A percentile compares a stretch with the other conserved stretches of the same genome.
phyloP scores from a whole-genome alignment of 192 early-diverging fungal species.

The Coemansia sp. region DNA sequence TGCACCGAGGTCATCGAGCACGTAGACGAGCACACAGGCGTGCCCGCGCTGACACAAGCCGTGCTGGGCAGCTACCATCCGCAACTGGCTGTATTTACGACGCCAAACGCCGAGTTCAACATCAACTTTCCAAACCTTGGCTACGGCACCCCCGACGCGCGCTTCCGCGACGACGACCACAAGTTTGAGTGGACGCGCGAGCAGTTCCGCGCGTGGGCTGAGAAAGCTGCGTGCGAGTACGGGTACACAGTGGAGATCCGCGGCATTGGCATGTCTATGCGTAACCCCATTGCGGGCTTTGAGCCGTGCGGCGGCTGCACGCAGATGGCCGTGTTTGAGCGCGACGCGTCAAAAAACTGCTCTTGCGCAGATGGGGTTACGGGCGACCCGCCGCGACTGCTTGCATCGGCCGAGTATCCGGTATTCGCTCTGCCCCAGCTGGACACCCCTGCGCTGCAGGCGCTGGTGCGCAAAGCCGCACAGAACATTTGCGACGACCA shows the following conservation, averaged over 20 bases:
- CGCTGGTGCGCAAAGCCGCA: slow-evolving; percentile 30
- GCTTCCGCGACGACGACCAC: slow-evolving; percentile 82
- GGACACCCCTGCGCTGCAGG: slow-evolving; percentile 21
- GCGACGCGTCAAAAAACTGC: background rate
- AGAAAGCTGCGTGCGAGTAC: slow-evolving; percentile 53
- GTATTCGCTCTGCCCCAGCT: slow-evolving; percentile 44
- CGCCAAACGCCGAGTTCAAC: slow-evolving; percentile 92
- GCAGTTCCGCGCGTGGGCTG: slow-evolving; percentile 79
- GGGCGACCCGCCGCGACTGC: slow-evolving; percentile 17
- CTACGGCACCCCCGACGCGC: slow-evolving; percentile 63
- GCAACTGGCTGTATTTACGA: slow-evolving; percentile 66
- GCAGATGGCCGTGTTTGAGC: slow-evolving; percentile 72
- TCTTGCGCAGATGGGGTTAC: background rate
- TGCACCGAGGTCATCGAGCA: slow-evolving; percentile 89
- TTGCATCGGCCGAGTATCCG: slow-evolving; percentile 56
- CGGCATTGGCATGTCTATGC: slow-evolving; percentile 46
- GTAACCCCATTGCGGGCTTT: slow-evolving; percentile 21
- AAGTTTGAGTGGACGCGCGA: slow-evolving; percentile 94
- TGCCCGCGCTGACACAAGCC: slow-evolving; percentile 58
- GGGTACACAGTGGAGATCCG: slow-evolving; percentile 59
- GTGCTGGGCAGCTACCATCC: slow-evolving; percentile 72
- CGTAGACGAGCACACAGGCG: slow-evolving; percentile 52
- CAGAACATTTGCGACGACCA: slow-evolving; percentile 6
- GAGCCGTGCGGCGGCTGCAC: slow-evolving; percentile 60
- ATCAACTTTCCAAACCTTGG: slow-evolving; percentile 74